phyloP scores from a whole-genome alignment of 2,329 filamentous ascomycete species.

The Didymella lethalis region DNA sequence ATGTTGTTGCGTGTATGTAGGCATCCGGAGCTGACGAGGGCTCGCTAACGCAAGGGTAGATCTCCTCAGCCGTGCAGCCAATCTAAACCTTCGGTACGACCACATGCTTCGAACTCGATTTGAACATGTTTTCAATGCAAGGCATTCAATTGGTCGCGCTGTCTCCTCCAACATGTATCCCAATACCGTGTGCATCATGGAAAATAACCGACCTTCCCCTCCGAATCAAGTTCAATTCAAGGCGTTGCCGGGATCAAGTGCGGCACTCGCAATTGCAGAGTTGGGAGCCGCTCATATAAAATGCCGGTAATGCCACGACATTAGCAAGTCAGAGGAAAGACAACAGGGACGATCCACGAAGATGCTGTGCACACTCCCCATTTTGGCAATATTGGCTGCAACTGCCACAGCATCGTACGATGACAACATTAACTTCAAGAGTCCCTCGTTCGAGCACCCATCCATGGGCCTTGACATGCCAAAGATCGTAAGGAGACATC shows the following conservation, averaged over 20 bases:
- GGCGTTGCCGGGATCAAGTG: neutral
- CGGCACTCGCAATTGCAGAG: neutral
- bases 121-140: slow-evolving; percentile 9
- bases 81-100: slow-evolving; percentile 5
- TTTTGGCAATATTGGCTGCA: slow-evolving; percentile 5
- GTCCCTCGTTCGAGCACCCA: slow-evolving; percentile 68
- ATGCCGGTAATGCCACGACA: neutral
- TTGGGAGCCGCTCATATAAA: neutral
- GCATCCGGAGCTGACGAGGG: neutral
- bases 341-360: neutral
- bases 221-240: slow-evolving; percentile 14
- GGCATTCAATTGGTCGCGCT: neutral
- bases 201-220: slow-evolving; percentile 9
- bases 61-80: slow-evolving; percentile 9
- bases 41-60: slow-evolving; percentile 11
- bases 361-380: slow-evolving; percentile 7
- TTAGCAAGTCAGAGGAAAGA: neutral
- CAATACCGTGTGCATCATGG: slow-evolving; percentile 16
- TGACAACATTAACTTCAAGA: slow-evolving; percentile 69
- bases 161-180: neutral
- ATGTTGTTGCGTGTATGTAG: neutral
- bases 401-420: slow-evolving; percentile 13
- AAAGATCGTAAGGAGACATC: slow-evolving; percentile 63
- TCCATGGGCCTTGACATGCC: slow-evolving; percentile 67
- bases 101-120: slow-evolving; percentile 9